These are phyloP conservation scores for Porcisia deanei DNA, from an alignment of 208 protist species.

Conservation along the genomic window DNA sequence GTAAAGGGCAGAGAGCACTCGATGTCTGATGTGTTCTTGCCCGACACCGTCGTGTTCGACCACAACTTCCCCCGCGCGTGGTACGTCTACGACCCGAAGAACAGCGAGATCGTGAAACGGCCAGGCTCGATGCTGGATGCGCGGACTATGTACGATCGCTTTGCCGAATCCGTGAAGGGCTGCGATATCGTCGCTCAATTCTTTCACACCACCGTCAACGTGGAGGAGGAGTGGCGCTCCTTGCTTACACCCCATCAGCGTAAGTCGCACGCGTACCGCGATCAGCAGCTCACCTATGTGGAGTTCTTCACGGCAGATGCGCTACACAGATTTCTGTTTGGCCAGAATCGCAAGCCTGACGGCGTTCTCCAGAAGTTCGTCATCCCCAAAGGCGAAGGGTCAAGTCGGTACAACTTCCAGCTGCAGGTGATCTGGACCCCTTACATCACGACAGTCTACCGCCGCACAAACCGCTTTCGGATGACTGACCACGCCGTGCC, in stretches of 20 bases:
- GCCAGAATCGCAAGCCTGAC: slow-evolving; percentile 77
- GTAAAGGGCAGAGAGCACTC: slow-evolving; percentile 75
- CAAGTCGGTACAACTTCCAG: slow-evolving; percentile 70
- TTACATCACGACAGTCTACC: slow-evolving; percentile 81
- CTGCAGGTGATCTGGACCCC: slow-evolving; percentile 91
- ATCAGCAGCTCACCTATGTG: slow-evolving; percentile 70
- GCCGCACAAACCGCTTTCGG: slow-evolving; percentile 74
- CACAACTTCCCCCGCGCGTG: slow-evolving; percentile 94
- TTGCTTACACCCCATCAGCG: slow-evolving; percentile 28
- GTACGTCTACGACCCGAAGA: slow-evolving; percentile 89
- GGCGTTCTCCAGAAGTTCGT: slow-evolving; percentile 93
- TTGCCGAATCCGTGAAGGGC: slow-evolving; percentile 38
- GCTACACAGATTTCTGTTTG: slow-evolving; percentile 84
- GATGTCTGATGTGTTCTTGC: slow-evolving; percentile 63
- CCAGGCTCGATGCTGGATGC: slow-evolving; percentile 86
- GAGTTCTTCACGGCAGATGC: slow-evolving; percentile 84
- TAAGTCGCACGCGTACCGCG: slow-evolving; percentile 17
- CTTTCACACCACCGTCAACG: slow-evolving; percentile 57
- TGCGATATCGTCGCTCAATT: slow-evolving; percentile 90
- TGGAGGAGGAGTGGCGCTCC: slow-evolving; percentile 48
- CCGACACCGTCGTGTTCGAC: slow-evolving; percentile 92
- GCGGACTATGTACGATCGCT: slow-evolving; percentile 80
- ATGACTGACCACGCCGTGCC: slow-evolving; percentile 66
- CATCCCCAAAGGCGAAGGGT: slow-evolving; percentile 77
- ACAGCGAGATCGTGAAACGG: slow-evolving; percentile 78